Percentiles rank a stretch among this genome's conserved stretches.
These are phyloP conservation scores for Balansia obtecta DNA, from an alignment of 2,329 filamentous ascomycete species.

Conservation along the genomic window DNA sequence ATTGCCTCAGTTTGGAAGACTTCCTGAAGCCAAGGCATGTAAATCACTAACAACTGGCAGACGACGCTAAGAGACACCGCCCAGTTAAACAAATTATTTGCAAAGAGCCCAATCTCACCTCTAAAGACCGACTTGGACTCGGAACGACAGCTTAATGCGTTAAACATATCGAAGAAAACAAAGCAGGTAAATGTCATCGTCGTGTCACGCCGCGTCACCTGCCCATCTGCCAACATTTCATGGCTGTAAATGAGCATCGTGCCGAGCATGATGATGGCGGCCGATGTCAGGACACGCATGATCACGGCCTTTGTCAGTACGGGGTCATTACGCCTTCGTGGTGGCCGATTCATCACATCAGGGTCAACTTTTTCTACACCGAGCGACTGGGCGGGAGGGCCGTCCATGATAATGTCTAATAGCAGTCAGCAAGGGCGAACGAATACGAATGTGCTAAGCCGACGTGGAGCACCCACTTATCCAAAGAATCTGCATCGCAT, in stretches of 20 bases:
- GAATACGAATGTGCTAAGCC: background rate
- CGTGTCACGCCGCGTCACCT: conserved; percentile 84
- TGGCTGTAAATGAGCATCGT: conserved; percentile 84
- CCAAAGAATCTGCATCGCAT: conserved; percentile 99
- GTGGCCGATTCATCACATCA: conserved; percentile 84
- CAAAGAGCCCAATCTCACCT: conserved; percentile 72
- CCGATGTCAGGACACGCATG: conserved; percentile 74
- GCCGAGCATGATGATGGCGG: conserved; percentile 80
- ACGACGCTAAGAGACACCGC: conserved; percentile 75
- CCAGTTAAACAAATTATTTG: conserved; percentile 93
- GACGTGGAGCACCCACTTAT: conserved; percentile 54
- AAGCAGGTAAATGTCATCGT: conserved; percentile 99
- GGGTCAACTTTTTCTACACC: conserved; percentile 92
- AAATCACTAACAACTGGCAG: conserved; percentile 85
- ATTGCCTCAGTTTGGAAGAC: conserved; percentile 94
- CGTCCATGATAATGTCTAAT: conserved; percentile 97
- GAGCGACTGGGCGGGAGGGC: conserved; percentile 89
- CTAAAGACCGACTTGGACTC: conserved; percentile 80
- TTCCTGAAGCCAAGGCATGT: conserved; percentile 83
- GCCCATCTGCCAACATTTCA: conserved; percentile 76
- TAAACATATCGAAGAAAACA: conserved; percentile 99
- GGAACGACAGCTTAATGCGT: conserved; percentile 84
- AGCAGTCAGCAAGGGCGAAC: background rate
- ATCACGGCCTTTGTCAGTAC: conserved; percentile 81
- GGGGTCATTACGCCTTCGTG: conserved; percentile 69